Conservation (phyloP, 2,329 filamentous ascomycete genomes). For the Lecanoromycetidae sp. region DNA sequence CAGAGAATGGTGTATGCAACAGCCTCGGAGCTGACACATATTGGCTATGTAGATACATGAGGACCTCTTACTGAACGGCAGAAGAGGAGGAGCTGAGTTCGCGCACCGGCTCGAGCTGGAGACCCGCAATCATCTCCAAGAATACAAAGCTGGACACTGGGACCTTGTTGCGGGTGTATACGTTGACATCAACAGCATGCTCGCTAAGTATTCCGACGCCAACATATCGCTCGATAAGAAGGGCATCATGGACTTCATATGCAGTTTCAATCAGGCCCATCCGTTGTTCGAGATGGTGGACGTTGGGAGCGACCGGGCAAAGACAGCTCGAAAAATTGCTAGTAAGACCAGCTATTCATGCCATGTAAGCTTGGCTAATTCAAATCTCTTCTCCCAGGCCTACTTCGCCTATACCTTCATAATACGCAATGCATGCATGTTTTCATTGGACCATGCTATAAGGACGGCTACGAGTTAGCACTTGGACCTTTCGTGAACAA, state of each 20-base stretch:
- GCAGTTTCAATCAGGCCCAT: constrained; percentile 42
- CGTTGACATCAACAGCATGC: constrained; percentile 38
- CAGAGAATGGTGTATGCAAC: background rate
- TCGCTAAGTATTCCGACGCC: constrained; percentile 31
- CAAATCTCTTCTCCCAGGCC: background rate
- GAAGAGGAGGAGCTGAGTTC: constrained; percentile 40
- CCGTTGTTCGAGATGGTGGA: constrained; percentile 40
- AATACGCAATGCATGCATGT: constrained; percentile 50
- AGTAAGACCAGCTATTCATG: background rate
- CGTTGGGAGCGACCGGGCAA: constrained; percentile 32
- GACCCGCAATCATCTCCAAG: constrained; percentile 32
- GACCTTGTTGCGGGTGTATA: constrained; percentile 42
- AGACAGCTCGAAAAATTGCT: constrained; percentile 31
- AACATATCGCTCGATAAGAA: constrained; percentile 32
- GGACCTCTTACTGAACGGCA: constrained; percentile 37
- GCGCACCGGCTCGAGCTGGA: constrained; percentile 35
- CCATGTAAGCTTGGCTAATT: background rate
- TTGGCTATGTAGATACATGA: constrained; percentile 31
- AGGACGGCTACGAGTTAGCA: constrained; percentile 41
- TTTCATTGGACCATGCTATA: constrained; percentile 46
- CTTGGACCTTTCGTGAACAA: constrained; percentile 28
- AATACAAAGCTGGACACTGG: constrained; percentile 27
- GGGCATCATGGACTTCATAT: constrained; percentile 37
- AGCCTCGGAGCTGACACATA: background rate
- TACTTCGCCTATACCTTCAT: constrained; percentile 41